phyloP scores from a whole-genome alignment of 495 filamentous ascomycete genomes.

The Chaetomium tenue region DNA sequence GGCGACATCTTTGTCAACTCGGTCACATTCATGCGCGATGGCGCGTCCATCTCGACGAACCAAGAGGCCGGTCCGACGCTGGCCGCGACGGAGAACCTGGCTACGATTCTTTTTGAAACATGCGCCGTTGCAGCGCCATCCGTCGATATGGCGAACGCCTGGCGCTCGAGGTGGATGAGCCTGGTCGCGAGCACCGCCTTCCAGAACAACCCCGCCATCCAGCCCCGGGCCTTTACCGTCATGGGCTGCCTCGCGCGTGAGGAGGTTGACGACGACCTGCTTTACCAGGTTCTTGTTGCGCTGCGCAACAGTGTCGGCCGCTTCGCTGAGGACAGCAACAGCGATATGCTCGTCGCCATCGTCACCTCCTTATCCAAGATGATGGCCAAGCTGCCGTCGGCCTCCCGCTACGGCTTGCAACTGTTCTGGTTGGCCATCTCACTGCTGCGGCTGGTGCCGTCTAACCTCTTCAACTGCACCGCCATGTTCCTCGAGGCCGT shows the following conservation, averaged over 20 bases:
- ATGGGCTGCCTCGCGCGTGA: conserved; percentile 67
- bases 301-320: conserved; percentile 57
- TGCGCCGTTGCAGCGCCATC: conserved; percentile 60
- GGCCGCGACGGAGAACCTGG: conserved; percentile 52
- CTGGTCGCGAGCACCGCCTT: conserved; percentile 67
- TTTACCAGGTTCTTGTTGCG: conserved; percentile 67
- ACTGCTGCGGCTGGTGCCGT: conserved; percentile 59
- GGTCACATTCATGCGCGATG: conserved; percentile 41
- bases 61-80: conserved; percentile 51
- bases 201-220: conserved; percentile 67
- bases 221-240: conserved; percentile 64
- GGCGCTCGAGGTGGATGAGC: conserved; percentile 71
- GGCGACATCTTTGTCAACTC: conserved; percentile 49
- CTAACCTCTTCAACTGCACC: conserved; percentile 60
- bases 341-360: conserved; percentile 65
- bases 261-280: conserved; percentile 65
- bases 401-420: conserved; percentile 64
- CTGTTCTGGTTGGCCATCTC: conserved; percentile 67
- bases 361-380: conserved; percentile 64
- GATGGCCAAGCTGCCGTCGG: conserved; percentile 62
- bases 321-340: conserved; percentile 58
- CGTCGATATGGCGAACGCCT: conserved; percentile 61
- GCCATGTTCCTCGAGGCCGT: conserved; percentile 62
- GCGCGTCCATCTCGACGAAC: conserved; percentile 45
- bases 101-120: conserved; percentile 58